Conservation (phyloP, 2,329 filamentous ascomycete species). For the Trichoderma citrinoviride region DNA sequence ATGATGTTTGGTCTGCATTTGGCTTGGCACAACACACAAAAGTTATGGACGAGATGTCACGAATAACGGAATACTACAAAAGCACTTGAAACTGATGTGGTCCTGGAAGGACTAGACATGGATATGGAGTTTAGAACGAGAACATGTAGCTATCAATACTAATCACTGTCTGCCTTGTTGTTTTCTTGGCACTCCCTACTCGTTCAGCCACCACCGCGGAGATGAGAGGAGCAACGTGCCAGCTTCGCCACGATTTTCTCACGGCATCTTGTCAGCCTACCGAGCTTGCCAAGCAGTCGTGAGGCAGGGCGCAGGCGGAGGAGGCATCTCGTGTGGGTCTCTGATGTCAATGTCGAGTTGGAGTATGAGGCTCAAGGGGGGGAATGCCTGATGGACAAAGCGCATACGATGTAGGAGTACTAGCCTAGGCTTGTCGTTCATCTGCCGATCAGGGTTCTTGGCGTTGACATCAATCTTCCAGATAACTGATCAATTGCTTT, state of each 20-base stretch:
- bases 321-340: not conserved
- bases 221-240: not conserved
- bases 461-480: no score
- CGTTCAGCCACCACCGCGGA: not conserved
- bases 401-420: not conserved
- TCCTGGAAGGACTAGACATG: not conserved
- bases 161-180: not conserved
- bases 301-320: not conserved
- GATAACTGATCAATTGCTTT: no score
- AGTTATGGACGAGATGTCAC: not conserved
- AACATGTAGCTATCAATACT: not conserved
- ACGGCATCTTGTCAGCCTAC: not conserved
- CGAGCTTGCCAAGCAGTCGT: not conserved
- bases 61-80: not conserved
- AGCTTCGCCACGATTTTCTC: not conserved
- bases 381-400: not conserved
- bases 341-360: not conserved
- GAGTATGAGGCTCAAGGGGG: not conserved
- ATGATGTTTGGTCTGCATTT: not conserved
- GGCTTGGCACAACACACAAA: not conserved
- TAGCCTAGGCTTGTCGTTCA: not conserved
- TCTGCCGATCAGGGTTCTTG: not conserved
- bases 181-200: not conserved
- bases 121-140: conserved; percentile 11
- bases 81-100: not conserved